phyloP scores from a whole-genome alignment of 306 rosid species.

The Dryas alaskensis region DNA sequence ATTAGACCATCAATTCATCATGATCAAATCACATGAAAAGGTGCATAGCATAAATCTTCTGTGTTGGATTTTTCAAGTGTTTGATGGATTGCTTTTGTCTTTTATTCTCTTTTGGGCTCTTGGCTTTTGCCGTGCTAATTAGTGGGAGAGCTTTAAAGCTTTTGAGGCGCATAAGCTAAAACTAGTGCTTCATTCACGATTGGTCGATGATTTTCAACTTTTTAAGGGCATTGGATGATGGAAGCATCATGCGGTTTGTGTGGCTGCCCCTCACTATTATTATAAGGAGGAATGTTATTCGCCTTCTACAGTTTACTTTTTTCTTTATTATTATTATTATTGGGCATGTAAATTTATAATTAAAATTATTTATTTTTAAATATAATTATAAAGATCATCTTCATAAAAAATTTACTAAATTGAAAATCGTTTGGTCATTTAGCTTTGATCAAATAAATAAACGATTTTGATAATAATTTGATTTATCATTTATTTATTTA shows the following conservation, averaged over 20 bases:
- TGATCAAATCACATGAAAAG: not conserved
- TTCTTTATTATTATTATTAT: no score
- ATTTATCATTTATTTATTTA: no score
- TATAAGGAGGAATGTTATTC: no score
- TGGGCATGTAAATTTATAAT: no score
- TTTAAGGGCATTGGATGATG: not conserved
- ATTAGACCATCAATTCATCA: not conserved
- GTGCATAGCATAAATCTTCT: not conserved
- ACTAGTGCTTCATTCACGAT: conserved; percentile 11
- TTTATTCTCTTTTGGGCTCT: not conserved
- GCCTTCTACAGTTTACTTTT: no score
- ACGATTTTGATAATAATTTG: no score
- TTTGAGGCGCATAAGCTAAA: conserved; percentile 7
- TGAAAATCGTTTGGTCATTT: no score
- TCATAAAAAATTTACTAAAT: no score
- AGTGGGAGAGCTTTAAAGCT: not conserved
- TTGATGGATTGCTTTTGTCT: conserved; percentile 1
- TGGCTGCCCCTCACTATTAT: not conserved
- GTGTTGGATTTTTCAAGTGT: not conserved
- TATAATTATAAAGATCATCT: no score
- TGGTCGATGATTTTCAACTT: conserved; percentile 12
- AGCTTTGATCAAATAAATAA: no score
- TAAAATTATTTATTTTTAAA: no score
- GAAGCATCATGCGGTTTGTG: not conserved
- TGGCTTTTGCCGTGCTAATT: not conserved